Conservation (phyloP, 1,139 yeast genomes). For the Candida gigantensis region DNA sequence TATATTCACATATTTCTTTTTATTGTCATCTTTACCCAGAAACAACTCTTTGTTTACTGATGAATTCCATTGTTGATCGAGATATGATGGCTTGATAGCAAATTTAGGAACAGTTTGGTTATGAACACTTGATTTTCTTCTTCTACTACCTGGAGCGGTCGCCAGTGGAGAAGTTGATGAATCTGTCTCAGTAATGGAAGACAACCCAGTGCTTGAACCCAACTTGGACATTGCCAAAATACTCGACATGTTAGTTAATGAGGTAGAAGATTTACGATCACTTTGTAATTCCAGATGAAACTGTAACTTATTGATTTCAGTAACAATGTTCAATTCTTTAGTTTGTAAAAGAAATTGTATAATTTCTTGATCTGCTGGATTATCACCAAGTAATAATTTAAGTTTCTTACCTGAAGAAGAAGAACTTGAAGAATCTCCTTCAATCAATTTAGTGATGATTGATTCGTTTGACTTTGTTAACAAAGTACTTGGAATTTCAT, state of each 20-base stretch:
- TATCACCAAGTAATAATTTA: constrained; percentile 27
- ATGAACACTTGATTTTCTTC: constrained; percentile 32
- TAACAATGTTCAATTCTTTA: constrained; percentile 38
- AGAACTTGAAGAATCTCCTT: constrained; percentile 6
- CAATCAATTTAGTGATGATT: constrained; percentile 24
- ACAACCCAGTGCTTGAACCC: constrained; percentile 26
- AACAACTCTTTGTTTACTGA: constrained; percentile 12
- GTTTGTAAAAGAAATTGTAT: constrained; percentile 35
- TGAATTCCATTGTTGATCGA: constrained; percentile 14
- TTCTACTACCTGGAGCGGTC: constrained; percentile 3
- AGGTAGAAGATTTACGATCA: constrained; percentile 35
- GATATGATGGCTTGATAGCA: constrained; percentile 33
- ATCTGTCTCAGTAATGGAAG: constrained; percentile 19
- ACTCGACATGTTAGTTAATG: constrained; percentile 33
- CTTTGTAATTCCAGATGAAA: constrained; percentile 39
- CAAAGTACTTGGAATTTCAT: constrained; percentile 30
- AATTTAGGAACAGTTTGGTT: constrained; percentile 30
- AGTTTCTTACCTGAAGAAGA: constrained; percentile 34
- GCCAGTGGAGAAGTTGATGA: neutral
- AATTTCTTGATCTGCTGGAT: constrained; percentile 32
- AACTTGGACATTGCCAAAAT: constrained; percentile 26
- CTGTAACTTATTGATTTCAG: constrained; percentile 38
- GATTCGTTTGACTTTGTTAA: constrained; percentile 21
- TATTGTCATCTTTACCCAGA: constrained; percentile 9
- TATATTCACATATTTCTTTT: constrained; percentile 22